A percentile compares a stretch with the other conserved stretches of the same genome.
phyloP scores from a whole-genome alignment of 1,284 basidiomycete genomes.

The Tilletia setariae region DNA sequence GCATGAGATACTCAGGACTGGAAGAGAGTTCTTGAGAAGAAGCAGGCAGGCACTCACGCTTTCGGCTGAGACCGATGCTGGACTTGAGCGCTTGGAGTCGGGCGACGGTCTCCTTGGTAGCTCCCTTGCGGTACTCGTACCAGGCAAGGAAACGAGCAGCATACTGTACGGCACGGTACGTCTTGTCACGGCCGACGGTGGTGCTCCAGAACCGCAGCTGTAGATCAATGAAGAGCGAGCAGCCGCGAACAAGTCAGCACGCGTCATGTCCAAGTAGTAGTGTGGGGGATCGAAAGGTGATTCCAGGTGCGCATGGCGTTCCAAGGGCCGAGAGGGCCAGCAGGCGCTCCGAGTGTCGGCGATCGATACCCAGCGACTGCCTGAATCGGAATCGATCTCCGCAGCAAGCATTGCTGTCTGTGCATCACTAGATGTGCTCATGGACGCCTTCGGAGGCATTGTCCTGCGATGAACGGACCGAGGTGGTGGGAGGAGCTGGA shows the following conservation, averaged over 20 bases:
- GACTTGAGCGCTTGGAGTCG: conserved; percentile 56
- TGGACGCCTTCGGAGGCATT: neutral
- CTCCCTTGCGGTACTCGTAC: conserved; percentile 59
- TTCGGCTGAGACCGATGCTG: conserved; percentile 55
- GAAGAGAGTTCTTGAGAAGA: too few species aligned
- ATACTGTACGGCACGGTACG: conserved; percentile 88
- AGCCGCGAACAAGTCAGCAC: too few species aligned
- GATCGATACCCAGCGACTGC: too few species aligned
- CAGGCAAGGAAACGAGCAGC: conserved; percentile 85
- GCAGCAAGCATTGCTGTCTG: neutral
- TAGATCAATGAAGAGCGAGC: neutral
- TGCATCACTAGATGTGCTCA: neutral
- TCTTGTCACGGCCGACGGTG: conserved; percentile 61
- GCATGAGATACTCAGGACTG: too few species aligned
- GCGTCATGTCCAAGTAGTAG: too few species aligned
- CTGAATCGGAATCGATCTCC: too few species aligned
- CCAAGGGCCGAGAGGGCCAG: too few species aligned
- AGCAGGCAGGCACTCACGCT: conserved; percentile 55
- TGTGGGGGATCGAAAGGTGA: too few species aligned
- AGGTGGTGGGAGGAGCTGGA: neutral
- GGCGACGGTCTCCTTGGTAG: conserved; percentile 56
- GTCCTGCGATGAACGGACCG: too few species aligned
- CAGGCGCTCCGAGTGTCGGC: too few species aligned
- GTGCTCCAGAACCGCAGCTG: conserved; percentile 54
- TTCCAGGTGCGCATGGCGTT: too few species aligned